These are phyloP conservation scores for Cladosporium velox DNA, from an alignment of 2,329 filamentous ascomycete genomes.

Conservation along the genomic window DNA sequence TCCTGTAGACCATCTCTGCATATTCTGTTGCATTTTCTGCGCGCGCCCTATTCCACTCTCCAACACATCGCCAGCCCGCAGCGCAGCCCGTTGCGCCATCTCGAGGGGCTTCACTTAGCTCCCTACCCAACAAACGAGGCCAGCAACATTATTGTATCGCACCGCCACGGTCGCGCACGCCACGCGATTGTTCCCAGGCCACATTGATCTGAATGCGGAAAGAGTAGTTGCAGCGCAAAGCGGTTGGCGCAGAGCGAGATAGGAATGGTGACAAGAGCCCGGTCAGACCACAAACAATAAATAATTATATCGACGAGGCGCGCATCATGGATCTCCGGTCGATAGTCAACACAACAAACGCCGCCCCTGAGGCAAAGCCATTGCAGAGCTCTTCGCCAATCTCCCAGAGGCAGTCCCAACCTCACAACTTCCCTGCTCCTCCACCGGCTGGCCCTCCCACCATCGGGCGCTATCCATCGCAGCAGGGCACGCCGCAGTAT, in stretches of 20 bases:
- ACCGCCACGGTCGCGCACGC: not conserved
- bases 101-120: conserved; percentile 9
- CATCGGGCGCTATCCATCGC: conserved; percentile 21
- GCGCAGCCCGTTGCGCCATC: not conserved
- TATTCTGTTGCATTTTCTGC: not conserved
- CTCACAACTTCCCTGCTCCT: conserved; percentile 18
- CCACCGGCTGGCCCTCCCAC: conserved; percentile 23
- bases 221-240: not conserved
- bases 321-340: conserved; percentile 36
- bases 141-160: not conserved
- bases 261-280: conserved; percentile 16
- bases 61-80: not conserved
- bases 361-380: conserved; percentile 30
- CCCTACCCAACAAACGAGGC: not conserved
- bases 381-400: conserved; percentile 25
- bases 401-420: conserved; percentile 24
- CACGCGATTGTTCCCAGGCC: not conserved
- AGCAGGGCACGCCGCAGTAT: conserved; percentile 23
- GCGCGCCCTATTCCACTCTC: not conserved
- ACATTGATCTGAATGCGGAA: conserved; percentile 2
- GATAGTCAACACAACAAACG: conserved; percentile 36
- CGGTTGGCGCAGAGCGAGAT: conserved; percentile 10
- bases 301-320: not conserved
- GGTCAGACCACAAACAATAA: conserved; percentile 5
- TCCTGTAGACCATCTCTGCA: not conserved